These are phyloP conservation scores for Globisporangium cystogenes DNA, from an alignment of 352 stramenopile genomes.

Conservation along the genomic window DNA sequence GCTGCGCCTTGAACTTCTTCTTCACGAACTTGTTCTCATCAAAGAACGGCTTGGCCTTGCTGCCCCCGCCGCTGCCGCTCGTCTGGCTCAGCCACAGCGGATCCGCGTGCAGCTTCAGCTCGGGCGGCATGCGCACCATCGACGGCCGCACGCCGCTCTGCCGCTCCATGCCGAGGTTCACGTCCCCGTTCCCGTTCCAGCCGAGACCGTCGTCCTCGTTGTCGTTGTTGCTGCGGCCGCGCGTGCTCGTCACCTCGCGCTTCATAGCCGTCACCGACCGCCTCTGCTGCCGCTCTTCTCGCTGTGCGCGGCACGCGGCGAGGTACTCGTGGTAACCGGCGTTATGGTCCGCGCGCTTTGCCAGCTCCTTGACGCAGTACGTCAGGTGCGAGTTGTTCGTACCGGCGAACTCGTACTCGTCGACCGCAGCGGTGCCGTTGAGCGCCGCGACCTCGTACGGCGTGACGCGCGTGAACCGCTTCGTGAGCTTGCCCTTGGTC, in stretches of 20 bases:
- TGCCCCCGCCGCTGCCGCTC: too few relatives aligned
- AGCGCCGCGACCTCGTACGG: slow-evolving; percentile 54
- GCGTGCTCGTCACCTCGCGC: slow-evolving; percentile 36
- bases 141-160: slow-evolving; percentile 46
- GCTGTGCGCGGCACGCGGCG: slow-evolving; percentile 26
- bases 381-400: slow-evolving; percentile 84
- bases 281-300: slow-evolving; percentile 29
- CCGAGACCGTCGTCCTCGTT: slow-evolving; percentile 24
- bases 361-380: slow-evolving; percentile 82
- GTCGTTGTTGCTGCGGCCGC: slow-evolving; percentile 20
- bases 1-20: slow-evolving; percentile 88
- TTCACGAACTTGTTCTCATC: slow-evolving; percentile 89
- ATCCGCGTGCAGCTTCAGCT: slow-evolving; percentile 30
- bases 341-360: slow-evolving; percentile 55
- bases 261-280: slow-evolving; percentile 30
- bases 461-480: slow-evolving; percentile 50
- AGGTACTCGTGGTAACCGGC: slow-evolving; percentile 72
- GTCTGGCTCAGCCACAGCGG: slow-evolving; percentile 78
- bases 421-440: slow-evolving; percentile 64
- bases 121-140: slow-evolving; percentile 34
- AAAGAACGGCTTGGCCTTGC: slow-evolving; percentile 46
- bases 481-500: slow-evolving; percentile 45
- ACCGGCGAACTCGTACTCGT: slow-evolving; percentile 79
- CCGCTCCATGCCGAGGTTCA: slow-evolving; percentile 52
- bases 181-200: slow-evolving; percentile 18